phyloP scores from a whole-genome alignment of 495 filamentous ascomycete species.

The Penicillium tannophilum region DNA sequence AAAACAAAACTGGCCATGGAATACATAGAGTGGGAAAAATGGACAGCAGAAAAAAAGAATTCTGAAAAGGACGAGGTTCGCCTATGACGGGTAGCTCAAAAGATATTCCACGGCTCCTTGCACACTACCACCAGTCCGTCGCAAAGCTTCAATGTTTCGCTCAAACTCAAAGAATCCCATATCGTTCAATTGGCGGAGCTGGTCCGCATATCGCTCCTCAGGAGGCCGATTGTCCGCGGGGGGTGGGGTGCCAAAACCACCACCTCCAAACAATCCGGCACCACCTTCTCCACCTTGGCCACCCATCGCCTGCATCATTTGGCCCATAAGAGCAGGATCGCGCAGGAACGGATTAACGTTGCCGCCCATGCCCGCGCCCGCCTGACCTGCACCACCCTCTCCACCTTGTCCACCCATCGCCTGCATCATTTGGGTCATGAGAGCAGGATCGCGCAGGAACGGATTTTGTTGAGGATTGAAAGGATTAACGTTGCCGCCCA shows the following conservation, averaged over 20 bases:
- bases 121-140: constrained; percentile 89
- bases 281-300: constrained; percentile 31
- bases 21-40: constrained; percentile 20
- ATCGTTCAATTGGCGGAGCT: constrained; percentile 91
- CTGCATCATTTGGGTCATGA: constrained; percentile 52
- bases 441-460: constrained; percentile 50
- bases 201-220: constrained; percentile 89
- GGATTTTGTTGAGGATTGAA: constrained; percentile 52
- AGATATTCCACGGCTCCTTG: constrained; percentile 89
- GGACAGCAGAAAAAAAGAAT: not conserved
- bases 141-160: constrained; percentile 83
- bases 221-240: constrained; percentile 82
- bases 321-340: constrained; percentile 49
- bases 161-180: constrained; percentile 99
- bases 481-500: constrained; percentile 41
- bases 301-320: constrained; percentile 52
- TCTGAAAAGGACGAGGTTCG: not conserved
- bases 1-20: constrained; percentile 18
- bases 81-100: constrained; percentile 36
- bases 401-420: constrained; percentile 35
- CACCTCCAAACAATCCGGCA: constrained; percentile 42
- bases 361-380: constrained; percentile 33
- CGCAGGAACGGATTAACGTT: constrained; percentile 48
- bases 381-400: constrained; percentile 28
- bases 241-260: constrained; percentile 44